These are phyloP conservation scores for Cladobotryum protrusum DNA, from an alignment of 2,329 filamentous ascomycete species.

Conservation along the genomic window DNA sequence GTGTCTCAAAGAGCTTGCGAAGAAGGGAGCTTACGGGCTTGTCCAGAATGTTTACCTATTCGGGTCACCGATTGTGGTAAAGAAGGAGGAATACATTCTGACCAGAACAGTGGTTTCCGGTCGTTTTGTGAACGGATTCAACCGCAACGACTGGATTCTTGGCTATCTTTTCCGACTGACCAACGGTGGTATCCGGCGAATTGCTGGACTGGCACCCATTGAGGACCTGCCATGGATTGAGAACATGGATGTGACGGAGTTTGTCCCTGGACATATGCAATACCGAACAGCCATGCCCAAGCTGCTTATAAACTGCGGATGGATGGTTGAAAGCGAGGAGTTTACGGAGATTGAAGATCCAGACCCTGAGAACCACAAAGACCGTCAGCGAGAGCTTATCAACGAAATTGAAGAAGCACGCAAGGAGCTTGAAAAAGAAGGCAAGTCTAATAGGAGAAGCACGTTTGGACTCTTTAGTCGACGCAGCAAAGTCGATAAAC, in stretches of 20 bases:
- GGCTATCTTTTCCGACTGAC: conserved; percentile 94
- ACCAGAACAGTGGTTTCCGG: conserved; percentile 80
- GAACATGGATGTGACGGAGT: conserved; percentile 80
- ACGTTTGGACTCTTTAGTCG: conserved; percentile 73
- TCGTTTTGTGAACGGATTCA: conserved; percentile 92
- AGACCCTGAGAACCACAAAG: conserved; percentile 85
- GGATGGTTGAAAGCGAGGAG: conserved; percentile 86
- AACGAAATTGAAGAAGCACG: conserved; percentile 94
- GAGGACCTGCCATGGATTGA: conserved; percentile 74
- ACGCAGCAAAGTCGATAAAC: conserved; percentile 74
- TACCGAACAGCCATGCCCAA: conserved; percentile 90
- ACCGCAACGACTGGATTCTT: conserved; percentile 94
- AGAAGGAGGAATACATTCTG: conserved; percentile 79
- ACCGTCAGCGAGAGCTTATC: conserved; percentile 86
- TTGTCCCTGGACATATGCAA: conserved; percentile 91
- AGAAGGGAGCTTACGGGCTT: conserved; percentile 75
- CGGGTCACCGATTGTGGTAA: conserved; percentile 85
- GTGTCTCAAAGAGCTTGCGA: conserved; percentile 79
- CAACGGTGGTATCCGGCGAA: conserved; percentile 79
- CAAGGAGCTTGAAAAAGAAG: conserved; percentile 75
- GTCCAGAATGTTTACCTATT: conserved; percentile 95
- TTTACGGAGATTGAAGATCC: conserved; percentile 96
- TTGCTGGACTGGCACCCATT: conserved; percentile 77
- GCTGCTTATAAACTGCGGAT: conserved; percentile 80
- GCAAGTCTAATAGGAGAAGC: conserved; percentile 54